Evolutionary conservation across 192 early-diverging fungal species (phyloP).

Genomic region (Backusella luteola): DNA sequence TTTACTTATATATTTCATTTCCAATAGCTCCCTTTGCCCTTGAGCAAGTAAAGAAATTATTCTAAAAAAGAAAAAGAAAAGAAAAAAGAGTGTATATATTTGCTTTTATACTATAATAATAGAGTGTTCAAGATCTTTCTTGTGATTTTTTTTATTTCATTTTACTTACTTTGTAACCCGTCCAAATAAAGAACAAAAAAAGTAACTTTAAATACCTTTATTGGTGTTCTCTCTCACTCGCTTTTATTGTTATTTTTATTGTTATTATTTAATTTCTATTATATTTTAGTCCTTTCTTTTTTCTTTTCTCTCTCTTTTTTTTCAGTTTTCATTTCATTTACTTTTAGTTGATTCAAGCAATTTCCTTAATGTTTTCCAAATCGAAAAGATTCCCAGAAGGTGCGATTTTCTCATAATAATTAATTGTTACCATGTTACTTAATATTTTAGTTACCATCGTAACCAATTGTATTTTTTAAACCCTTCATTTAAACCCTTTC

Average conservation of each 20-base stretch:
- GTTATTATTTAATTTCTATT: not conserved
- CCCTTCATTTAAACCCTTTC: not conserved
- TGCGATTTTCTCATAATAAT: not conserved
- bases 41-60: slow-evolving; percentile 17
- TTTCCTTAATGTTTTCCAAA: slow-evolving; percentile 24
- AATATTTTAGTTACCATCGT: not conserved
- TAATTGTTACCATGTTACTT: not conserved
- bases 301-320: not conserved
- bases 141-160: not conserved
- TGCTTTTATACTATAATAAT: not conserved
- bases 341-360: not conserved
- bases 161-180: not conserved
- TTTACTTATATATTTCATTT: not conserved
- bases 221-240: not conserved
- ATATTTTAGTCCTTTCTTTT: not conserved
- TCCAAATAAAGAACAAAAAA: slow-evolving; percentile 18
- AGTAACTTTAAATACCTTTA: slow-evolving; percentile 4
- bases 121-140: not conserved
- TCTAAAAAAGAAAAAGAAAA: slow-evolving; percentile 1
- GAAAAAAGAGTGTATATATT: not conserved
- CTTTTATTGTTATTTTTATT: slow-evolving; percentile 6
- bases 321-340: not conserved
- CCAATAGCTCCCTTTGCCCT: slow-evolving; percentile 20
- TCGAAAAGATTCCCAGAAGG: slow-evolving; percentile 27
- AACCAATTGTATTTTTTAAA: not conserved